These are phyloP conservation scores for Pyrenochaeta sp. DNA, from an alignment of 2,329 filamentous ascomycete species.

Conservation along the genomic window DNA sequence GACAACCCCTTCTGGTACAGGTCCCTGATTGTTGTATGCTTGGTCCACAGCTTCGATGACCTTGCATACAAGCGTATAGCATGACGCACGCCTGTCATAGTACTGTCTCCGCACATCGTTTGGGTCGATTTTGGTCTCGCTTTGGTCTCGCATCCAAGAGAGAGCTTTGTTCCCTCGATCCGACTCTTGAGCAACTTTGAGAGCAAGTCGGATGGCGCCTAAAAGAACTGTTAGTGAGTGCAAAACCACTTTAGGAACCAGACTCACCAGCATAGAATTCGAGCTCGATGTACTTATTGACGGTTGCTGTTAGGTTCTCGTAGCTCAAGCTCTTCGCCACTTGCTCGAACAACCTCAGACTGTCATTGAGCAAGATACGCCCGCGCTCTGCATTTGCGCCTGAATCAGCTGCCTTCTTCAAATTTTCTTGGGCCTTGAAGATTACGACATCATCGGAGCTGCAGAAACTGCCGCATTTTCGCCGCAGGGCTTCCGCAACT, in stretches of 20 bases:
- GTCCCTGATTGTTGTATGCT: constrained; percentile 72
- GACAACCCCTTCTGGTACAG: constrained; percentile 78
- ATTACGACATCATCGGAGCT: constrained; percentile 96
- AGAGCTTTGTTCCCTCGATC: constrained; percentile 88
- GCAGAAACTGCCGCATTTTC: constrained; percentile 96
- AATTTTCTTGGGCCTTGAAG: constrained; percentile 96
- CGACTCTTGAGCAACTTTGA: constrained; percentile 82
- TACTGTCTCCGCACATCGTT: constrained; percentile 73
- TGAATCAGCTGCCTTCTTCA: constrained; percentile 87
- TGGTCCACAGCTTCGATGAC: constrained; percentile 80
- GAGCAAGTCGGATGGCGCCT: constrained; percentile 83
- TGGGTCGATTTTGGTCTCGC: constrained; percentile 71
- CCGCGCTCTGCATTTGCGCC: constrained; percentile 77
- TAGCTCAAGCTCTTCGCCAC: constrained; percentile 84
- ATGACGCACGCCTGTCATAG: constrained; percentile 76
- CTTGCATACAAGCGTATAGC: constrained; percentile 88
- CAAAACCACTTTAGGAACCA: no score
- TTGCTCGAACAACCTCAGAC: constrained; percentile 84
- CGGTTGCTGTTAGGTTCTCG: constrained; percentile 79
- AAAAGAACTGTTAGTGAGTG: constrained; percentile 8
- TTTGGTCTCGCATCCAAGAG: constrained; percentile 86
- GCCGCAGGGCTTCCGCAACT: constrained; percentile 89
- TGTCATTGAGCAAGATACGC: constrained; percentile 85
- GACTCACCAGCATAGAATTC: constrained; percentile 80
- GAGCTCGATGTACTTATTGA: constrained; percentile 80